Evolutionary conservation across 805 yeast genomes (phyloP).

Genomic region (Myxozyma vanderwaltii): DNA sequence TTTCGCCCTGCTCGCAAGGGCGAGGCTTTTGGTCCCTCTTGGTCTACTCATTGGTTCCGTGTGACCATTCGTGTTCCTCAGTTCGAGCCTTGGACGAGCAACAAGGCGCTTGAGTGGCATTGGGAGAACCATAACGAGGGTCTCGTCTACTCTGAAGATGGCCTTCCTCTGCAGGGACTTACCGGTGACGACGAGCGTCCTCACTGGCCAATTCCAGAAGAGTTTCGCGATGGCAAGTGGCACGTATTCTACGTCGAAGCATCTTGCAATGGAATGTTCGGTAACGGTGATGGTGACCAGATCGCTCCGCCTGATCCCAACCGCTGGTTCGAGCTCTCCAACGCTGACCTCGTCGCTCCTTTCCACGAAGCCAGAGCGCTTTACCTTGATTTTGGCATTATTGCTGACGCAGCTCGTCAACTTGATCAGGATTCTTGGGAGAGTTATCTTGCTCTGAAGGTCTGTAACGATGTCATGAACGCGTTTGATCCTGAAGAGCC

Average conservation of each 20-base stretch:
- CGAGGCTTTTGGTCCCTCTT: slow-evolving; percentile 85
- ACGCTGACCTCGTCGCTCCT: slow-evolving; percentile 80
- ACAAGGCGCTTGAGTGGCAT: slow-evolving; percentile 32
- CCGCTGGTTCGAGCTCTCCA: slow-evolving; percentile 64
- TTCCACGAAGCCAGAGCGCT: slow-evolving; percentile 78
- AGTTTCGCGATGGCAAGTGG: slow-evolving; percentile 53
- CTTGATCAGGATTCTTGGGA: slow-evolving; percentile 75
- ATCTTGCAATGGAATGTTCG: slow-evolving; percentile 94
- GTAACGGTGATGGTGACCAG: slow-evolving; percentile 58
- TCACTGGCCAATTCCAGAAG: slow-evolving; percentile 66
- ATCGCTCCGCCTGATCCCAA: slow-evolving; percentile 73
- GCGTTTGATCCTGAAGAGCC: slow-evolving; percentile 73
- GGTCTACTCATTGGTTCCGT: slow-evolving; percentile 96
- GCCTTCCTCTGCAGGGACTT: slow-evolving; percentile 77
- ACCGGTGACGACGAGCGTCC: slow-evolving; percentile 77
- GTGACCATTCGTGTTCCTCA: slow-evolving; percentile 65
- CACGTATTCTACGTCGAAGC: slow-evolving; percentile 81
- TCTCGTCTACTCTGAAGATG: slow-evolving; percentile 66
- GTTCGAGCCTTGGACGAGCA: slow-evolving; percentile 35
- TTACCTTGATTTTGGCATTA: slow-evolving; percentile 79
- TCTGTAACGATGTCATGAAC: slow-evolving; percentile 83
- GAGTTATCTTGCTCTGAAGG: slow-evolving; percentile 74
- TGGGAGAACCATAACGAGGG: slow-evolving; percentile 86
- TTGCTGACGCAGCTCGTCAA: slow-evolving; percentile 91
- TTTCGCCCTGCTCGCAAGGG: slow-evolving; percentile 54